Evolutionary conservation across 78 protist genomes (phyloP).

Genomic region (Dictyostelium purpureum): DNA sequence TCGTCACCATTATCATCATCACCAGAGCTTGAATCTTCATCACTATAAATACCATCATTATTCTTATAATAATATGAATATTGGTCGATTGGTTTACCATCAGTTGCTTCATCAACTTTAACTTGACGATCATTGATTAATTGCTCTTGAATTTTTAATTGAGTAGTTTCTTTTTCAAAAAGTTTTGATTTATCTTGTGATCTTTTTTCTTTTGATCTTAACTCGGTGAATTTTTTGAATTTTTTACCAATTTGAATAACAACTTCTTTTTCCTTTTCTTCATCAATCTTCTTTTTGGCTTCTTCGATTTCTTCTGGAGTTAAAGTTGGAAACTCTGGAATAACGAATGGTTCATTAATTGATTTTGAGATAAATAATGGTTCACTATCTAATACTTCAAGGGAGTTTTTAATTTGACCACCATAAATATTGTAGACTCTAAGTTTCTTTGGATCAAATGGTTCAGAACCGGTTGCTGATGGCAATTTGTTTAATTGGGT

Average conservation of each 20-base stretch:
- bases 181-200: background rate
- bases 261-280: background rate
- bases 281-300: background rate
- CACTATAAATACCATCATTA: too few species aligned
- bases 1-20: background rate
- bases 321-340: background rate
- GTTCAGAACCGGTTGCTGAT: too few species aligned
- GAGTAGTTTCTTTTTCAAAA: background rate
- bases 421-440: slow-evolving; percentile 6
- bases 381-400: slow-evolving; percentile 9
- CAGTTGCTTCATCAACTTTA: background rate
- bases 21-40: too few species aligned
- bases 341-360: background rate
- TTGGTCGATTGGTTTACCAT: background rate
- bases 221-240: background rate
- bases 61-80: too few species aligned
- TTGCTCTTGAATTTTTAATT: background rate
- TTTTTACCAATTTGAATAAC: background rate
- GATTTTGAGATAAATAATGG: background rate
- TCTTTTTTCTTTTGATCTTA: background rate
- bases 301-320: background rate
- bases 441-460: background rate
- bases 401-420: background rate
- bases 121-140: background rate
- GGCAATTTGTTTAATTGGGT: background rate